A percentile compares a stretch with the other conserved stretches of the same genome.
These are phyloP conservation scores for Trametes elegans DNA, from an alignment of 768 basidiomycete genomes.

Conservation along the genomic window DNA sequence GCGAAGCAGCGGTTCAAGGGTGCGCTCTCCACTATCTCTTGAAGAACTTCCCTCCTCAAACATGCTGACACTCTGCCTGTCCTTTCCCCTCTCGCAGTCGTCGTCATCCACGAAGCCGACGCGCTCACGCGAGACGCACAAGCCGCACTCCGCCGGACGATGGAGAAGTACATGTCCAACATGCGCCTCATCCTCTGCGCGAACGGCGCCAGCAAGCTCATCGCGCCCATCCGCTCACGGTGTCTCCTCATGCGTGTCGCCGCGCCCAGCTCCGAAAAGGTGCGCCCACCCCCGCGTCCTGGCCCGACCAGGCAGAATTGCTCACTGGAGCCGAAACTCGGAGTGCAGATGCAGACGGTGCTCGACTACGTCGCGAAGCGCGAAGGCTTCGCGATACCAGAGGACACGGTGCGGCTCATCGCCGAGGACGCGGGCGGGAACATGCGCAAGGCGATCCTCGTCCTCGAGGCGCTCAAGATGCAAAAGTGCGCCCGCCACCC, in stretches of 20 bases:
- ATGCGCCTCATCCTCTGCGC: conserved; percentile 96
- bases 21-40: conserved; percentile 30
- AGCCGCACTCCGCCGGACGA: conserved; percentile 93
- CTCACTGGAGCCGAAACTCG: neutral
- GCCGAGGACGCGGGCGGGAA: conserved; percentile 84
- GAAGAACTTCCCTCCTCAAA: neutral
- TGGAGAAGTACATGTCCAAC: conserved; percentile 99
- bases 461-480: conserved; percentile 95
- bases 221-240: conserved; percentile 94
- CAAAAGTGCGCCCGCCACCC: conserved; percentile 64
- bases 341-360: conserved; percentile 71
- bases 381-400: conserved; percentile 79
- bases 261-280: conserved; percentile 78
- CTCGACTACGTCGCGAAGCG: conserved; percentile 76
- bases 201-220: conserved; percentile 91
- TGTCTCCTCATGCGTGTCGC: conserved; percentile 93
- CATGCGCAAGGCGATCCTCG: conserved; percentile 89
- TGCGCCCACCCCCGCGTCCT: conserved; percentile 31
- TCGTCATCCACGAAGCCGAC: conserved; percentile 97
- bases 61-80: neutral
- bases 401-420: conserved; percentile 72
- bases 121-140: conserved; percentile 94
- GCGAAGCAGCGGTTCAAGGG: conserved; percentile 98
- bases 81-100: conserved; percentile 53
- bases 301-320: neutral